A percentile compares a stretch with the other conserved stretches of the same genome.
phyloP scores from a whole-genome alignment of 345 rosid genomes.

The Lagerstroemia speciosa region DNA sequence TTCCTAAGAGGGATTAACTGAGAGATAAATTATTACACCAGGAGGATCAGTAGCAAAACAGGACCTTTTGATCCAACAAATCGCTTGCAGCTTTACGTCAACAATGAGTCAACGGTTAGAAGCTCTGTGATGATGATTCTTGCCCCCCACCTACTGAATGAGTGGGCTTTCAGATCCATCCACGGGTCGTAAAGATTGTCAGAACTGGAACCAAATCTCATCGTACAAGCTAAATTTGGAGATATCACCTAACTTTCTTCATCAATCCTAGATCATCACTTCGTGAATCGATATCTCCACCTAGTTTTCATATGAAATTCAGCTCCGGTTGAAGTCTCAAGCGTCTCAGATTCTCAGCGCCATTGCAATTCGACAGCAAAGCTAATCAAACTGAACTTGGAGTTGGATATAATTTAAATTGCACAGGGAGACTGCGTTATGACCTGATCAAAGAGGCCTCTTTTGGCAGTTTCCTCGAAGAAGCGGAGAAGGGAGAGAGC shows the following conservation, averaged over 20 bases:
- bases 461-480: slow-evolving; percentile 64
- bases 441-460: slow-evolving; percentile 57
- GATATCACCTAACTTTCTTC: background rate
- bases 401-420: background rate
- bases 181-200: background rate
- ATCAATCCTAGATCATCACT: background rate
- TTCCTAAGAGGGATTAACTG: background rate
- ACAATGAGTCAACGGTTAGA: background rate
- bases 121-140: background rate
- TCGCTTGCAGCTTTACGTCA: background rate
- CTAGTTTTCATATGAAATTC: too few species aligned
- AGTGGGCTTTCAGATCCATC: background rate
- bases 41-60: background rate
- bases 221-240: background rate
- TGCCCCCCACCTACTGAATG: background rate
- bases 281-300: too few species aligned
- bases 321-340: too few species aligned
- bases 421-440: slow-evolving; percentile 23
- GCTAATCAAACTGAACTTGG: slow-evolving; percentile 11
- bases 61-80: background rate
- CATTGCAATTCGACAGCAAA: background rate
- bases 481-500: slow-evolving; percentile 42
- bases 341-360: too few species aligned
- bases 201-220: background rate
- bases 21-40: background rate